A percentile compares a stretch with the other conserved stretches of the same genome.
phyloP scores from a whole-genome alignment of 2,329 filamentous ascomycete species.

The Xylaria multiplex region DNA sequence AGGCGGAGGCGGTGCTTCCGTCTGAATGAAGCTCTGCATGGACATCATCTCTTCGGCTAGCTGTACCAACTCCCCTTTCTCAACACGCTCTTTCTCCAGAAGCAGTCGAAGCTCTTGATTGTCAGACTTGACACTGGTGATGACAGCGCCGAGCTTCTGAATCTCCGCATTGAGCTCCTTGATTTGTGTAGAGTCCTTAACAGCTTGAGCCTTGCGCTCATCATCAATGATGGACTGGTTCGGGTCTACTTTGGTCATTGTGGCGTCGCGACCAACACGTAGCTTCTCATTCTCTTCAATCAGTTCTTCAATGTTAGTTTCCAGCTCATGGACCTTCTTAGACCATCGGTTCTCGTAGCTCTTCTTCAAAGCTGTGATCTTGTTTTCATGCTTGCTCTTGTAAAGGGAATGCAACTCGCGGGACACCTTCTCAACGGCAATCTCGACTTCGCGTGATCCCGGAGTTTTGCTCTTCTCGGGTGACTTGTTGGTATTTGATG shows the following conservation, averaged over 20 bases:
- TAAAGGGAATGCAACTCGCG: conserved; percentile 91
- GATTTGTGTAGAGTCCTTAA: conserved; percentile 73
- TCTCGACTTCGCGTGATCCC: conserved; percentile 74
- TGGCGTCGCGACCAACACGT: conserved; percentile 71
- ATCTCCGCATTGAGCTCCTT: conserved; percentile 77
- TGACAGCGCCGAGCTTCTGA: conserved; percentile 77
- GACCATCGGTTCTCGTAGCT: conserved; percentile 88
- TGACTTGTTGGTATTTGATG: conserved; percentile 45
- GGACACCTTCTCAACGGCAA: conserved; percentile 90
- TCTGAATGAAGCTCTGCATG: conserved; percentile 64
- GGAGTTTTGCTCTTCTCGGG: conserved; percentile 54
- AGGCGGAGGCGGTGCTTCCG: conserved; percentile 39
- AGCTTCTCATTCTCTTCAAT: conserved; percentile 79
- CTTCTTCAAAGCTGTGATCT: conserved; percentile 89
- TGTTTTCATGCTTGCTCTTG: conserved; percentile 97
- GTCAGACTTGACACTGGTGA: conserved; percentile 74
- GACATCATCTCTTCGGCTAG: conserved; percentile 86
- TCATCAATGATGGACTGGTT: conserved; percentile 58
- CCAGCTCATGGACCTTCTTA: conserved; percentile 84
- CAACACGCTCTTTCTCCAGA: conserved; percentile 78
- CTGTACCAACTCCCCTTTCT: conserved; percentile 84
- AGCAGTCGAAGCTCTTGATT: conserved; percentile 72
- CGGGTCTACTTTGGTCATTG: conserved; percentile 68
- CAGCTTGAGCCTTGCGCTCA: conserved; percentile 62
- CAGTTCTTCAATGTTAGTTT: conserved; percentile 75